Conservation (phyloP, 768 basidiomycete genomes). For the Mycena floridula region DNA sequence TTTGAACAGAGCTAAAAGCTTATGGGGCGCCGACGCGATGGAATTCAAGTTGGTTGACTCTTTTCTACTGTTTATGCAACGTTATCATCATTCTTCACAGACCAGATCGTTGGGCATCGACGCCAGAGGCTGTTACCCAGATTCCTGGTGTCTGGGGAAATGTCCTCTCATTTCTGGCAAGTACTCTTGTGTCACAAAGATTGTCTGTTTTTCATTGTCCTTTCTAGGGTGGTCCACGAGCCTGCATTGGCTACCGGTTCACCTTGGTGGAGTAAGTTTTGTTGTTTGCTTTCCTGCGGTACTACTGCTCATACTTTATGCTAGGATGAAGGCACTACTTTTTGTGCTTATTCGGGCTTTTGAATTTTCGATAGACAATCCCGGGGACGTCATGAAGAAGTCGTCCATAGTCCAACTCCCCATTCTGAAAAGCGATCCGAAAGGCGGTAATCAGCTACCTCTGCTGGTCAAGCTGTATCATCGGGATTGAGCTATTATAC, state of each 20-base stretch:
- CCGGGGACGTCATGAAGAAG: slow-evolving; percentile 35
- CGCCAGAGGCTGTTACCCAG: slow-evolving; percentile 33
- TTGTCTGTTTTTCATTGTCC: no score
- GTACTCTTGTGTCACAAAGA: no score
- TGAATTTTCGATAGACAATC: slow-evolving; percentile 47
- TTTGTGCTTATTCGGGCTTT: slow-evolving; percentile 47
- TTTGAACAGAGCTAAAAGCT: slow-evolving; percentile 42
- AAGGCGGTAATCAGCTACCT: slow-evolving; percentile 20
- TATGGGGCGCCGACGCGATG: slow-evolving; percentile 62
- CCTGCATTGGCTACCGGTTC: slow-evolving; percentile 66
- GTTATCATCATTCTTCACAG: slow-evolving; percentile 26
- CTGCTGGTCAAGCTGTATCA: slow-evolving; percentile 8
- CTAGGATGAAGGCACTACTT: slow-evolving; percentile 35
- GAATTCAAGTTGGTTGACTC: slow-evolving; percentile 45
- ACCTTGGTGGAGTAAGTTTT: slow-evolving; percentile 48
- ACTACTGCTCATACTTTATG: not conserved
- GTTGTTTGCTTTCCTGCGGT: not conserved
- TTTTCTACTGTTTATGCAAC: not conserved
- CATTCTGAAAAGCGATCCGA: slow-evolving; percentile 16
- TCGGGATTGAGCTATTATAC: not conserved
- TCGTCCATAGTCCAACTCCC: slow-evolving; percentile 21
- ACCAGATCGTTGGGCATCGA: slow-evolving; percentile 56
- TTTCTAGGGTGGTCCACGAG: no score
- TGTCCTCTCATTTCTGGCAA: slow-evolving; percentile 56
- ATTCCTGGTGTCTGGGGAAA: slow-evolving; percentile 61